Evolutionary conservation across 2,329 filamentous ascomycete species (phyloP).

Genomic region (Sporothrix schenckii): DNA sequence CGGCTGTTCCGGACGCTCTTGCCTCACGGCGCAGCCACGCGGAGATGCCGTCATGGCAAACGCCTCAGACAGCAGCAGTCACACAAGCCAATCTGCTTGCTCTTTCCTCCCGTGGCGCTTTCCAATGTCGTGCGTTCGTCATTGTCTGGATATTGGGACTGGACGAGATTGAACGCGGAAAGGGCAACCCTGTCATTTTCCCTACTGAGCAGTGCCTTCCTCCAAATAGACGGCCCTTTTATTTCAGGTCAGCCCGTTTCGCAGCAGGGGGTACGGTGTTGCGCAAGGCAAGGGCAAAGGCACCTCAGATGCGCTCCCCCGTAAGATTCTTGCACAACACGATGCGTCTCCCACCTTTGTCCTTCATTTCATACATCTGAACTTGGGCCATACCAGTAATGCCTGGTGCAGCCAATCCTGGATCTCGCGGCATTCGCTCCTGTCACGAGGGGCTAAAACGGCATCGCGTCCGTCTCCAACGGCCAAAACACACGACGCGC

Average conservation of each 20-base stretch:
- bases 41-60: constrained; percentile 29
- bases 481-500: background rate
- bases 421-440: background rate
- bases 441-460: constrained; percentile 14
- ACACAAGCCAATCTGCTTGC: constrained; percentile 24
- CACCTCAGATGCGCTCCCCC: background rate
- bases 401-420: background rate
- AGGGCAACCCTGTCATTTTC: constrained; percentile 4
- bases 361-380: constrained; percentile 4
- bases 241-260: background rate
- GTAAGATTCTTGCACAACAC: constrained; percentile 19
- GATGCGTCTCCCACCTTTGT: background rate
- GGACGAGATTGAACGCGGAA: constrained; percentile 1
- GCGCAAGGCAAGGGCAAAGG: constrained; percentile 12
- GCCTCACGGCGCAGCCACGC: background rate
- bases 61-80: constrained; percentile 22
- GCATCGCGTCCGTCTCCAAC: background rate
- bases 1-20: constrained; percentile 16
- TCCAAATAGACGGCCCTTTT: constrained; percentile 25
- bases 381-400: background rate
- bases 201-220: constrained; percentile 13
- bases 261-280: background rate
- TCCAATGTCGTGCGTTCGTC: background rate
- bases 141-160: background rate
- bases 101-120: constrained; percentile 14